Evolutionary conservation across 1,139 yeast genomes (phyloP).

Genomic region (Suhomyces yuchorum): DNA sequence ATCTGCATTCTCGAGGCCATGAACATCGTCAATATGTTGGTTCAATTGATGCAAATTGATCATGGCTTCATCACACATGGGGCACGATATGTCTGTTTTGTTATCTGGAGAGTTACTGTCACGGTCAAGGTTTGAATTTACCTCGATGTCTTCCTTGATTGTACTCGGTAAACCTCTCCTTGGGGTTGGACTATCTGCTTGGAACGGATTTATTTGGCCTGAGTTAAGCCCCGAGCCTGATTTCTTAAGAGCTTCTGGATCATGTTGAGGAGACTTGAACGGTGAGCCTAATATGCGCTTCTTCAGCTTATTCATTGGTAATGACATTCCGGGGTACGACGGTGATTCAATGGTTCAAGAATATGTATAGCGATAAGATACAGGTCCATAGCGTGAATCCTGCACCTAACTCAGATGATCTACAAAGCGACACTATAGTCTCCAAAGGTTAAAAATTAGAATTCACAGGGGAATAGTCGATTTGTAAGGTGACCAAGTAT

Average conservation of each 20-base stretch:
- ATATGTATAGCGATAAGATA: background rate
- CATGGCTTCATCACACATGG: conserved; percentile 70
- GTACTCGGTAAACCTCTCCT: conserved; percentile 2
- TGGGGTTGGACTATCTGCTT: conserved; percentile 15
- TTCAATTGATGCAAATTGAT: conserved; percentile 59
- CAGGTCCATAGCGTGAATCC: background rate
- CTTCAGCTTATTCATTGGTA: conserved; percentile 8
- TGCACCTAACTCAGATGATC: background rate
- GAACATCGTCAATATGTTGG: conserved; percentile 72
- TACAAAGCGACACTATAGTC: background rate
- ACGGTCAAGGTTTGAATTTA: background rate
- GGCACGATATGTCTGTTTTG: conserved; percentile 44
- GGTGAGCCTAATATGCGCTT: conserved; percentile 28
- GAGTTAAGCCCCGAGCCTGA: background rate
- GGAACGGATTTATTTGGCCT: background rate
- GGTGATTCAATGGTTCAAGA: no score
- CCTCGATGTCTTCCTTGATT: background rate
- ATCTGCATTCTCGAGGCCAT: conserved; percentile 24
- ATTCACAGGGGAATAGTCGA: no score
- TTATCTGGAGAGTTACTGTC: background rate
- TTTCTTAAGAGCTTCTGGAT: background rate
- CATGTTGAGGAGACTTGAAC: conserved; percentile 23
- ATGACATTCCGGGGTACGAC: conserved; percentile 1
- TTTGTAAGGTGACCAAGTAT: no score
- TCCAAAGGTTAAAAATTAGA: no score